These are phyloP conservation scores for Tolypocladium sp. DNA, from an alignment of 2,329 filamentous ascomycete genomes.

Conservation along the genomic window DNA sequence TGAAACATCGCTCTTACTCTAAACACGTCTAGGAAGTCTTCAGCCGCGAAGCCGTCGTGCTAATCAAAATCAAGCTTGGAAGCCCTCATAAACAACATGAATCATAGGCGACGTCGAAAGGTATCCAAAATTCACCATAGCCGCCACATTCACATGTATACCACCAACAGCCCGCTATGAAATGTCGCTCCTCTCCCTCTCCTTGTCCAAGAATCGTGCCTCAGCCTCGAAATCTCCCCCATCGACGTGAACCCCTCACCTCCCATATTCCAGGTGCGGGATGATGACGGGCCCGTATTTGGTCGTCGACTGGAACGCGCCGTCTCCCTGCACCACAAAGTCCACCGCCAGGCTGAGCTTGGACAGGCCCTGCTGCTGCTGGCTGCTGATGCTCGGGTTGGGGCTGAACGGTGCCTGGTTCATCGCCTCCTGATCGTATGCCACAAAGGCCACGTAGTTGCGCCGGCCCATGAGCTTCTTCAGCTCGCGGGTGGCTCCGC, in stretches of 20 bases:
- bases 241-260: constrained; percentile 7
- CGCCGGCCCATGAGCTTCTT: constrained; percentile 88
- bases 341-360: constrained; percentile 86
- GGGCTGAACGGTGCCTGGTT: constrained; percentile 27
- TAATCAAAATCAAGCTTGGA: background rate
- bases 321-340: constrained; percentile 93
- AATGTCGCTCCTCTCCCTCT: background rate
- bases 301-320: constrained; percentile 68
- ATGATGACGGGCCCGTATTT: constrained; percentile 98
- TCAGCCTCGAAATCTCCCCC: background rate
- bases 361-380: constrained; percentile 36
- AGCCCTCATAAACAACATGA: background rate
- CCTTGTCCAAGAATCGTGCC: background rate
- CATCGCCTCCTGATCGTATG: constrained; percentile 79
- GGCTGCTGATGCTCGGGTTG: constrained; percentile 22
- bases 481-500: constrained; percentile 70
- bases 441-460: constrained; percentile 90
- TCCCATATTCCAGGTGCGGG: constrained; percentile 70
- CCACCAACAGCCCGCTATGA: background rate
- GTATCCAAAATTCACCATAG: background rate
- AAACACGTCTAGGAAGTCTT: too few species aligned
- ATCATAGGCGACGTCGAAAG: background rate
- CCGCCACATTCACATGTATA: background rate
- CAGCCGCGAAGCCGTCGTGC: background rate
- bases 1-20: background rate